A percentile compares a stretch with the other conserved stretches of the same genome.
These are phyloP conservation scores for Naganishia randhawae DNA, from an alignment of 768 basidiomycete genomes.

Conservation along the genomic window DNA sequence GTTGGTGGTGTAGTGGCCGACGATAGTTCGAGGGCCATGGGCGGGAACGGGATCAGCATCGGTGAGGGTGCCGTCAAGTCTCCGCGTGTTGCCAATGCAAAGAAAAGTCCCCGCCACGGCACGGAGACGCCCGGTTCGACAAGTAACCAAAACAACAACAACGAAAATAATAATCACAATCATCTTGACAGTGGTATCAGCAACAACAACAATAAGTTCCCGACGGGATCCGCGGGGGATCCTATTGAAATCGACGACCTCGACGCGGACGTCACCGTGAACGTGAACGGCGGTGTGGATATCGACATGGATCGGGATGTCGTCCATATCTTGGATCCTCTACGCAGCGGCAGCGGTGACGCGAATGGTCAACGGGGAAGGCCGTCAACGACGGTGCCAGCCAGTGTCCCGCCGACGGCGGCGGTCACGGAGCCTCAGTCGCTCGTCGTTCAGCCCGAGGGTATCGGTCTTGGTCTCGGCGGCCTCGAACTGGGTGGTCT, in stretches of 20 bases:
- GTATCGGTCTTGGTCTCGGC: slow-evolving; percentile 11
- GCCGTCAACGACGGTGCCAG: no score
- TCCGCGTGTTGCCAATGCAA: neutral
- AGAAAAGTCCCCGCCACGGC: neutral
- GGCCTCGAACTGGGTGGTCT: neutral
- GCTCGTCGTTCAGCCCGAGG: slow-evolving; percentile 6
- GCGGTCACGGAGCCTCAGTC: no score
- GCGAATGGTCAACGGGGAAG: neutral
- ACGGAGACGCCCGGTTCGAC: neutral
- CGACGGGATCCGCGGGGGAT: slow-evolving; percentile 10
- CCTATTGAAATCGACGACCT: slow-evolving; percentile 20
- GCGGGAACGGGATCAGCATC: neutral
- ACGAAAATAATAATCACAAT: neutral
- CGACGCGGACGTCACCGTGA: neutral
- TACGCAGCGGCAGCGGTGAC: no score
- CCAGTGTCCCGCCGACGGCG: no score
- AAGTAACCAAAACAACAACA: neutral
- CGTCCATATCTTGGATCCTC: neutral
- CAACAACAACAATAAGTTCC: slow-evolving; percentile 5
- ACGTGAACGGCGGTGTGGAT: neutral
- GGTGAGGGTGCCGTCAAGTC: neutral
- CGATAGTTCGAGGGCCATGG: neutral
- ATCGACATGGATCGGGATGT: neutral
- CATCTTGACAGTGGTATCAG: neutral
- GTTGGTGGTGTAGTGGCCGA: neutral